phyloP scores from a whole-genome alignment of 1,284 basidiomycete genomes.

The Neotropicomus parvogracilis region DNA sequence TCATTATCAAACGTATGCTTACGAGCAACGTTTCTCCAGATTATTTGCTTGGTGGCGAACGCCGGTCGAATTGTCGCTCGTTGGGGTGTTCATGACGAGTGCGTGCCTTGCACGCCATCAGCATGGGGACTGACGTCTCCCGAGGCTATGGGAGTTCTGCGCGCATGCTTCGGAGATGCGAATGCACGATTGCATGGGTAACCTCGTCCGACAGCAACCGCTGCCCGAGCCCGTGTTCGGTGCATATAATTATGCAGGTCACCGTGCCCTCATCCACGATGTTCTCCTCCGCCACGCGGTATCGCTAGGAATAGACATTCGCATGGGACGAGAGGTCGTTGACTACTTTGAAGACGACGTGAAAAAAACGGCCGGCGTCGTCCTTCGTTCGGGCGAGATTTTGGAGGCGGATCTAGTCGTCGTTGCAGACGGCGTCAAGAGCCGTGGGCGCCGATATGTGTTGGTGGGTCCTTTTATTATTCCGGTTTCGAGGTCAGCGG shows the following conservation, averaged over 20 bases:
- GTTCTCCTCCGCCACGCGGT: constrained; percentile 24
- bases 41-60: constrained; percentile 16
- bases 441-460: constrained; percentile 25
- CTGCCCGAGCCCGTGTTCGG: constrained; percentile 18
- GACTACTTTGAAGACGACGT: constrained; percentile 28
- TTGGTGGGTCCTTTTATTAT: constrained; percentile 17
- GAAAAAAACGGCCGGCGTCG: constrained; percentile 18
- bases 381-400: constrained; percentile 20
- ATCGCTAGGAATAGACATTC: constrained; percentile 26
- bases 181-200: constrained; percentile 23
- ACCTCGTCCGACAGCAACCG: constrained; percentile 23
- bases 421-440: constrained; percentile 31
- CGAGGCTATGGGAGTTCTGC: constrained; percentile 25
- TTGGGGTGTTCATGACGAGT: constrained; percentile 28
- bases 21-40: neutral
- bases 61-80: constrained; percentile 21
- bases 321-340: constrained; percentile 24
- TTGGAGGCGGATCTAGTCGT: constrained; percentile 30
- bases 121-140: neutral
- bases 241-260: constrained; percentile 25
- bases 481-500: neutral
- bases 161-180: constrained; percentile 17
- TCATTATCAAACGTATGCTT: neutral
- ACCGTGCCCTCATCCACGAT: constrained; percentile 27
- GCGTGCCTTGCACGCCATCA: neutral